A percentile compares a stretch with the other conserved stretches of the same genome.
phyloP scores from a whole-genome alignment of 78 protist species.

The Dictyostelium brefeldianum region DNA sequence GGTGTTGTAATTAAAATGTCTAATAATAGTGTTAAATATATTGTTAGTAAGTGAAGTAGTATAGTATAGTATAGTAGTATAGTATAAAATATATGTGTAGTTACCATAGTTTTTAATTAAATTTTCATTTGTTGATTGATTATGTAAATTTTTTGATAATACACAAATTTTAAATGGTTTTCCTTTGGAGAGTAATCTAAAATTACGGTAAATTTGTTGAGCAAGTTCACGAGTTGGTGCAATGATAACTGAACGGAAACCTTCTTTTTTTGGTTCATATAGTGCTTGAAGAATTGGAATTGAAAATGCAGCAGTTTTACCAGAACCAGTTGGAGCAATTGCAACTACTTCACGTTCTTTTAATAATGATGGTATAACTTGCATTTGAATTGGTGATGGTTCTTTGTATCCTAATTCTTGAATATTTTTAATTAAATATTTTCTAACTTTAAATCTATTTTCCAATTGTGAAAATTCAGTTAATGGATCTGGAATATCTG shows the following conservation, averaged over 20 bases:
- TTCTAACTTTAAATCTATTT: constrained; percentile 19
- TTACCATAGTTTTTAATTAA: constrained; percentile 54
- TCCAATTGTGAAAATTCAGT: constrained; percentile 37
- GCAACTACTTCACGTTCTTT: constrained; percentile 90
- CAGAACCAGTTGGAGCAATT: constrained; percentile 97
- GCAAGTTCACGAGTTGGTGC: constrained; percentile 95
- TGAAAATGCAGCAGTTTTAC: constrained; percentile 95
- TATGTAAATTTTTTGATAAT: constrained; percentile 45
- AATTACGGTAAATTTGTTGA: constrained; percentile 86
- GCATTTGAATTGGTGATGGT: constrained; percentile 88
- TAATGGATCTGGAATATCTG: constrained; percentile 70
- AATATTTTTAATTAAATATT: constrained; percentile 39
- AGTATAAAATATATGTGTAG: not conserved
- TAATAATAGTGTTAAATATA: not conserved
- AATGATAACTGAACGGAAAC: constrained; percentile 89
- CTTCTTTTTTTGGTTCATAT: constrained; percentile 32
- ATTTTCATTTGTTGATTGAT: constrained; percentile 4
- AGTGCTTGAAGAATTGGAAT: constrained; percentile 86
- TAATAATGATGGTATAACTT: constrained; percentile 79
- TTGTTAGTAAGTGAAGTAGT: not conserved
- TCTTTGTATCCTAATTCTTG: constrained; percentile 18
- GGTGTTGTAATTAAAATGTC: constrained; percentile 93
- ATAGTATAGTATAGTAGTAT: too few relatives aligned
- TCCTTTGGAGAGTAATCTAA: constrained; percentile 34
- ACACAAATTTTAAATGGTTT: constrained; percentile 57